These are phyloP conservation scores for Allomyces arbusculus DNA, from an alignment of 192 early-diverging fungal genomes.

Conservation along the genomic window DNA sequence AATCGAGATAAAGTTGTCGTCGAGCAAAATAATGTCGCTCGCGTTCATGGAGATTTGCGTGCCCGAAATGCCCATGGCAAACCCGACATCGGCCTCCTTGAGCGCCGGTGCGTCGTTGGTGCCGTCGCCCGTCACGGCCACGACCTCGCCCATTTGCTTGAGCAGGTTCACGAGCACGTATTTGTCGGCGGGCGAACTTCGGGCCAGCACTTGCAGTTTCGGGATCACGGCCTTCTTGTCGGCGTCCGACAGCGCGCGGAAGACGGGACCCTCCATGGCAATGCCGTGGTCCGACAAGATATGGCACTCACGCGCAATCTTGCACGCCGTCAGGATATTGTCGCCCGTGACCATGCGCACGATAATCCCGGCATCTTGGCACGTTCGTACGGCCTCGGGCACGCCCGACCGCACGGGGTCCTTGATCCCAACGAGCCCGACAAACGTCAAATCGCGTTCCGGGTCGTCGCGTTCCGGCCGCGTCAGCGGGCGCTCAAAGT, in stretches of 20 bases:
- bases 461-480: constrained; percentile 17
- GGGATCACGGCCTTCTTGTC: constrained; percentile 28
- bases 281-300: constrained; percentile 30
- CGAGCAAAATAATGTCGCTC: constrained; percentile 33
- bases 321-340: constrained; percentile 36
- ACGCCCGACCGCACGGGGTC: constrained; percentile 37
- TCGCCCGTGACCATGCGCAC: constrained; percentile 42
- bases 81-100: constrained; percentile 39
- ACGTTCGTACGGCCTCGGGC: constrained; percentile 24
- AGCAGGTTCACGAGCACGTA: constrained; percentile 27
- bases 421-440: constrained; percentile 33
- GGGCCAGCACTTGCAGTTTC: constrained; percentile 28
- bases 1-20: constrained; percentile 38
- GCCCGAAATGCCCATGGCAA: constrained; percentile 39
- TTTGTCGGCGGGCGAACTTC: constrained; percentile 29
- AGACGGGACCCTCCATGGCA: constrained; percentile 35
- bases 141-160: constrained; percentile 30
- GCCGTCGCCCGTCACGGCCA: constrained; percentile 40
- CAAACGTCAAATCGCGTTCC: constrained; percentile 27
- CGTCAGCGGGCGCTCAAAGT: constrained; percentile 18
- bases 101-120: constrained; percentile 37
- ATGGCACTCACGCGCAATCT: constrained; percentile 31
- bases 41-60: constrained; percentile 42
- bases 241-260: constrained; percentile 22
- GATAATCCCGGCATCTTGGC: constrained; percentile 28